A percentile compares a stretch with the other conserved stretches of the same genome.
Evolutionary conservation across 1,139 yeast genomes (phyloP).

Genomic region (Arxiozyma heterogenica): DNA sequence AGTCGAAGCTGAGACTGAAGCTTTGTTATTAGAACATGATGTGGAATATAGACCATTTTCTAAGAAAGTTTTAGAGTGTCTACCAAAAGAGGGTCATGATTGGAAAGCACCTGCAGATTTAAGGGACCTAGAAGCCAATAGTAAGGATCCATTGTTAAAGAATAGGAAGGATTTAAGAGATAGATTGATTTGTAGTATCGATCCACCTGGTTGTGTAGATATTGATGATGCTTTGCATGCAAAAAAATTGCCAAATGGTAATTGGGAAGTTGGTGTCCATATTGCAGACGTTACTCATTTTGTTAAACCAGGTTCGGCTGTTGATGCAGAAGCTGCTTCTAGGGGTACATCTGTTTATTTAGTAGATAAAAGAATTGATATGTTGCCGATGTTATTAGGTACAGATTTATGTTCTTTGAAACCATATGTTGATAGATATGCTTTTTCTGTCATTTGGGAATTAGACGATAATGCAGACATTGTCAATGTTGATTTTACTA

Average conservation of each 20-base stretch:
- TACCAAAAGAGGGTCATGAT: slow-evolving; percentile 85
- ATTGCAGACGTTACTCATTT: slow-evolving; percentile 98
- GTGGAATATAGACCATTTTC: slow-evolving; percentile 96
- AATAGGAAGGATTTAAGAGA: slow-evolving; percentile 81
- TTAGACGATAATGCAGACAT: slow-evolving; percentile 79
- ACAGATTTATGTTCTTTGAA: slow-evolving; percentile 92
- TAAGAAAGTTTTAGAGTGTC: slow-evolving; percentile 80
- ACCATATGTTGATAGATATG: slow-evolving; percentile 92
- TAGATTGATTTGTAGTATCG: slow-evolving; percentile 85
- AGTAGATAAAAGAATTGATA: slow-evolving; percentile 98
- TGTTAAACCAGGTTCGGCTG: slow-evolving; percentile 84
- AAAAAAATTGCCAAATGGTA: slow-evolving; percentile 72
- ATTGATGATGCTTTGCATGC: slow-evolving; percentile 98
- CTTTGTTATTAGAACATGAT: slow-evolving; percentile 85
- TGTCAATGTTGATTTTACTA: slow-evolving; percentile 70
- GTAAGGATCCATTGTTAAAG: slow-evolving; percentile 46
- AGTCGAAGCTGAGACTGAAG: slow-evolving; percentile 94
- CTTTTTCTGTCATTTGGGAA: slow-evolving; percentile 95
- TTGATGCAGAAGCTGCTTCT: slow-evolving; percentile 93
- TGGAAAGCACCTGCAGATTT: slow-evolving; percentile 78
- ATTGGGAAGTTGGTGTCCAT: slow-evolving; percentile 95
- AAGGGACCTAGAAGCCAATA: slow-evolving; percentile 39
- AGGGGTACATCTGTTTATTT: slow-evolving; percentile 96
- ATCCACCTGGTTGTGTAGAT: slow-evolving; percentile 98
- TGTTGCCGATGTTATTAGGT: slow-evolving; percentile 93